These are phyloP conservation scores for Hygrophorus russula DNA, from an alignment of 768 basidiomycete genomes.

Conservation along the genomic window DNA sequence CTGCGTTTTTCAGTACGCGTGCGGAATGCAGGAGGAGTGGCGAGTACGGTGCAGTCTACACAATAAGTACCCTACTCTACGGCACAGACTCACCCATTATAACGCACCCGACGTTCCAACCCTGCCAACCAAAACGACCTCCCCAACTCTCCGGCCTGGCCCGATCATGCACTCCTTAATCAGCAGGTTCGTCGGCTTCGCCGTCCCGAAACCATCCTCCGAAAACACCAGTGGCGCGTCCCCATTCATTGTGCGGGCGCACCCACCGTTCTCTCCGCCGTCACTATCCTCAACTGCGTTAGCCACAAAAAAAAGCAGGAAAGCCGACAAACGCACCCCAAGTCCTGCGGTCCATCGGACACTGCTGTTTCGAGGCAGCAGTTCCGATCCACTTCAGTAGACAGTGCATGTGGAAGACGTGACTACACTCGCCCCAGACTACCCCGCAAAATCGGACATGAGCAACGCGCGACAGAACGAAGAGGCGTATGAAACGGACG, in stretches of 20 bases:
- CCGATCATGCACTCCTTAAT: too few relatives aligned
- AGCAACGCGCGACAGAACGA: not conserved
- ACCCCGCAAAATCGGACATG: not conserved
- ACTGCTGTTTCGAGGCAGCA: conserved; percentile 82
- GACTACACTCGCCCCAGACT: conserved; percentile 98
- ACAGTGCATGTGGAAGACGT: conserved; percentile 99
- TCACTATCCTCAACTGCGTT: conserved; percentile 3
- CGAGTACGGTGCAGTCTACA: too few relatives aligned
- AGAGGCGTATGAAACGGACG: conserved; percentile 16
- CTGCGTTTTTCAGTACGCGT: too few relatives aligned
- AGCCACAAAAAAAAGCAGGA: not conserved
- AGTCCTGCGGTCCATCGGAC: conserved; percentile 93
- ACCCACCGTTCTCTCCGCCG: conserved; percentile 9
- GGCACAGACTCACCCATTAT: too few relatives aligned
- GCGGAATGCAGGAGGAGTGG: too few relatives aligned
- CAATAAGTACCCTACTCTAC: too few relatives aligned
- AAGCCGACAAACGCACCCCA: conserved; percentile 63
- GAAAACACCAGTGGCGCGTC: too few relatives aligned
- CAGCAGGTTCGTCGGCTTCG: too few relatives aligned
- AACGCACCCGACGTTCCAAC: too few relatives aligned
- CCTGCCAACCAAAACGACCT: too few relatives aligned
- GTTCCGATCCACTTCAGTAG: conserved; percentile 94
- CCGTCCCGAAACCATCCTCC: too few relatives aligned
- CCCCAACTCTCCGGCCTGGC: too few relatives aligned
- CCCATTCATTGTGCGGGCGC: not conserved